Evolutionary conservation across 2,329 filamentous ascomycete genomes (phyloP).

Genomic region (Epichloe typhina): DNA sequence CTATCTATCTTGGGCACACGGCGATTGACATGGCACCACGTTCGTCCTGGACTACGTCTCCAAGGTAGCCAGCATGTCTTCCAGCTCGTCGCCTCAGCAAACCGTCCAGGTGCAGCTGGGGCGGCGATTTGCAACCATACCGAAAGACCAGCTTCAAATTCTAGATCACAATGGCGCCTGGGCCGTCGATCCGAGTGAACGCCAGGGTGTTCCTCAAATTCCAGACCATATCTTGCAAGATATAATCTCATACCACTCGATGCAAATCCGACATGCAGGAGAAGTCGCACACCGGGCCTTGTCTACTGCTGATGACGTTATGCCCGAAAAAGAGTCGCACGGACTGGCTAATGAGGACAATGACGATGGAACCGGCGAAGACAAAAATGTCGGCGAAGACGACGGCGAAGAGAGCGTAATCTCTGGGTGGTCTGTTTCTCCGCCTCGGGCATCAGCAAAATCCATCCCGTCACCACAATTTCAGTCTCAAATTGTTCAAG

Average conservation of each 20-base stretch:
- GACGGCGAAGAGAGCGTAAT: not conserved
- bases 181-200: conserved; percentile 16
- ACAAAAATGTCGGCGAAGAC: not conserved
- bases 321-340: not conserved
- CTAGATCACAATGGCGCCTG: conserved; percentile 24
- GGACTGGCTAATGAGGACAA: not conserved
- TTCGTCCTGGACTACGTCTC: not conserved
- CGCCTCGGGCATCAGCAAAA: not conserved
- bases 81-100: conserved; percentile 11
- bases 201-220: conserved; percentile 18
- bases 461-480: not conserved
- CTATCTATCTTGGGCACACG: not conserved
- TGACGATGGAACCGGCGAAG: not conserved
- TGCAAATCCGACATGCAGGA: conserved; percentile 1
- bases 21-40: not conserved
- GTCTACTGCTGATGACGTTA: not conserved
- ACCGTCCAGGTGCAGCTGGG: conserved; percentile 13
- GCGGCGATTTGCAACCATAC: conserved; percentile 19
- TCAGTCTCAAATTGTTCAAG: conserved; percentile 12
- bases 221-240: conserved; percentile 23
- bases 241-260: conserved; percentile 13
- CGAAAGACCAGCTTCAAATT: conserved; percentile 25
- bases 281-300: not conserved
- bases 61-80: conserved; percentile 13
- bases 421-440: conserved; percentile 13